phyloP scores from a whole-genome alignment of 129 eudicot species.

The Lonicera japonica region DNA sequence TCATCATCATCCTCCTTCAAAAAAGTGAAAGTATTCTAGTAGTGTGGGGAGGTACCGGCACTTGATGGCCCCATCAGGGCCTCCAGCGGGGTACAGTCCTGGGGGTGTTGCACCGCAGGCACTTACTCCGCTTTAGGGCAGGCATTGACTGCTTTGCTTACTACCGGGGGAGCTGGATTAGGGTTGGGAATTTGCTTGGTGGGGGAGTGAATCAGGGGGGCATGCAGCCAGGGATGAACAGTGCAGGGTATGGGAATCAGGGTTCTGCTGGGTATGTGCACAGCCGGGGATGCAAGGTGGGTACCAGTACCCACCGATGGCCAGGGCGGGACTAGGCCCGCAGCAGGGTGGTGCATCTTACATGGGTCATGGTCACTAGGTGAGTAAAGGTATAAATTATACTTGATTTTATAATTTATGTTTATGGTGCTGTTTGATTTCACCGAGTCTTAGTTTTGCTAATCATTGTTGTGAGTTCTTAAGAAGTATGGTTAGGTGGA shows the following conservation, averaged over 20 bases:
- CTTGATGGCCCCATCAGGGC: slow-evolving; percentile 68
- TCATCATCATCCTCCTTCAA: slow-evolving; percentile 41
- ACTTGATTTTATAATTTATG: background rate
- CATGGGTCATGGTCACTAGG: slow-evolving; percentile 83
- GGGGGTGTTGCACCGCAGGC: slow-evolving; percentile 73
- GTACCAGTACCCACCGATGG: slow-evolving; percentile 65
- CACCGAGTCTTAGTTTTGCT: too few species aligned
- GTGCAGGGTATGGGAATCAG: slow-evolving; percentile 61
- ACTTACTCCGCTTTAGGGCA: too few species aligned
- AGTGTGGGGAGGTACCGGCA: slow-evolving; percentile 52
- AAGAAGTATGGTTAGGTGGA: background rate
- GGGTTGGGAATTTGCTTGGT: slow-evolving; percentile 69
- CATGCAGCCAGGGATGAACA: slow-evolving; percentile 42
- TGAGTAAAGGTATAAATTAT: slow-evolving; percentile 27
- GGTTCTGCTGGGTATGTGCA: slow-evolving; percentile 51
- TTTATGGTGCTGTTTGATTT: too few species aligned
- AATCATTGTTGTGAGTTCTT: too few species aligned
- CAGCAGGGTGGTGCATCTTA: slow-evolving; percentile 78
- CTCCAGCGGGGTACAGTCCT: slow-evolving; percentile 47
- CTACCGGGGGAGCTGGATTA: slow-evolving; percentile 72
- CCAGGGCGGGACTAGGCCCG: slow-evolving; percentile 63
- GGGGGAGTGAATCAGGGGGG: slow-evolving; percentile 73
- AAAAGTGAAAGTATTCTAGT: slow-evolving; percentile 54
- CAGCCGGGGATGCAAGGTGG: slow-evolving; percentile 73
- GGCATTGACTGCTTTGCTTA: slow-evolving; percentile 74